These are phyloP conservation scores for Saxispiralis lemnorum DNA, from an alignment of 495 filamentous ascomycete species.

Conservation along the genomic window DNA sequence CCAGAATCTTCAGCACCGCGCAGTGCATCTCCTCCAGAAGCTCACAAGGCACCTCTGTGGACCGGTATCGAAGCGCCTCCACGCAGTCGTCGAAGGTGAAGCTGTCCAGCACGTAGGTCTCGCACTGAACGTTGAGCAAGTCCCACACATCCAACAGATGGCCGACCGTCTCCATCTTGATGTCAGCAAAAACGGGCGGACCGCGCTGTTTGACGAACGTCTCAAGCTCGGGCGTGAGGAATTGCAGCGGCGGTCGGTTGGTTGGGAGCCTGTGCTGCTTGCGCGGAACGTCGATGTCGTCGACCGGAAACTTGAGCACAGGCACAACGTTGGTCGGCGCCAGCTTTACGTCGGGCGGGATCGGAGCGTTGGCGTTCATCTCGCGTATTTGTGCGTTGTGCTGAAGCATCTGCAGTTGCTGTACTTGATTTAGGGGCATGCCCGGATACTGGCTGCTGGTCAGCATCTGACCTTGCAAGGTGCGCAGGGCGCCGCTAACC, in stretches of 20 bases:
- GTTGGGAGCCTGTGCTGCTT: constrained; percentile 36
- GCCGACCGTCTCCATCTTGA: constrained; percentile 65
- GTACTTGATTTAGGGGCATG: constrained; percentile 3
- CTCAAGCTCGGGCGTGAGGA: constrained; percentile 34
- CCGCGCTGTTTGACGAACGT: constrained; percentile 24
- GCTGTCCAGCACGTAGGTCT: constrained; percentile 80
- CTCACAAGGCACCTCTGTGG: constrained; percentile 63
- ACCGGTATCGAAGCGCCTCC: constrained; percentile 67
- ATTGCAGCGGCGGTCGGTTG: constrained; percentile 58
- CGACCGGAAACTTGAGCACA: constrained; percentile 81
- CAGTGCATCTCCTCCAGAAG: constrained; percentile 85
- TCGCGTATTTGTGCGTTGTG: constrained; percentile 1
- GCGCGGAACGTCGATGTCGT: constrained; percentile 66
- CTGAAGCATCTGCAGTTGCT: constrained; percentile 1
- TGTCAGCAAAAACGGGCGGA: constrained; percentile 24
- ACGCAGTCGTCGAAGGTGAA: constrained; percentile 96
- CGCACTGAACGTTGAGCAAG: constrained; percentile 87
- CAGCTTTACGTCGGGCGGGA: neutral
- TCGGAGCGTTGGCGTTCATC: constrained; percentile 4
- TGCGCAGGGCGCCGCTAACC: neutral
- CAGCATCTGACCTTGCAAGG: neutral
- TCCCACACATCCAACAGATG: constrained; percentile 80
- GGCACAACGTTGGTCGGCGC: constrained; percentile 44
- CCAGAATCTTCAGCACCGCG: constrained; percentile 70
- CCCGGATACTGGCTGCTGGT: constrained; percentile 2